Conservation (phyloP, 2,329 filamentous ascomycete species). For the Tolypocladium endophyticum region DNA sequence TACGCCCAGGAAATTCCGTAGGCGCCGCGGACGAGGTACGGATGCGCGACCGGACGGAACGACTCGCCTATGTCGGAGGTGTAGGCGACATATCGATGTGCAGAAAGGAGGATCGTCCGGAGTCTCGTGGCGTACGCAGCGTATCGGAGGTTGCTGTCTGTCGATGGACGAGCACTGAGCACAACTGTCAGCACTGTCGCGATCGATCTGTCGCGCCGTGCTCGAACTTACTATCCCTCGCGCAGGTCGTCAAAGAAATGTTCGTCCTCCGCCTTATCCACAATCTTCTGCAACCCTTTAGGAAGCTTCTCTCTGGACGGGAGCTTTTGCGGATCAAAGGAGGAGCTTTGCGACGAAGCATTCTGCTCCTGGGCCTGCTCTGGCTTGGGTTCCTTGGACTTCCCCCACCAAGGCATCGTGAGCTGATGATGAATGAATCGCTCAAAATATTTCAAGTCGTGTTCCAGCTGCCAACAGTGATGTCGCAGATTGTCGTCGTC, state of each 20-base stretch:
- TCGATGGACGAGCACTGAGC: slow-evolving; percentile 53
- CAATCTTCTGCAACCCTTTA: slow-evolving; percentile 42
- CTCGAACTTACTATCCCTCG: slow-evolving; percentile 59
- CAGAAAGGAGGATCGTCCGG: slow-evolving; percentile 77
- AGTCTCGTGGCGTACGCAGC: slow-evolving; percentile 82
- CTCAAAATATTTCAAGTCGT: not conserved
- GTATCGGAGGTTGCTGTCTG: slow-evolving; percentile 78
- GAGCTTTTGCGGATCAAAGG: slow-evolving; percentile 36
- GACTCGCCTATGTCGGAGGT: slow-evolving; percentile 95
- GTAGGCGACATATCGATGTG: slow-evolving; percentile 94
- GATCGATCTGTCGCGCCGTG: slow-evolving; percentile 1
- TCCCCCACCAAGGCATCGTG: slow-evolving; percentile 33
- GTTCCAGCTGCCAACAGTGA: too few relatives aligned
- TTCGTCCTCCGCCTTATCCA: slow-evolving; percentile 49
- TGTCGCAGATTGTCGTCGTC: not conserved
- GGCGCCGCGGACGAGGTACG: slow-evolving; percentile 66
- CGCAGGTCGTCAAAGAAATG: slow-evolving; percentile 71
- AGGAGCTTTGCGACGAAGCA: slow-evolving; percentile 10
- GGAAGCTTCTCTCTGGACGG: slow-evolving; percentile 42
- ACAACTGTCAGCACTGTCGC: slow-evolving; percentile 6
- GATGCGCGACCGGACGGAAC: slow-evolving; percentile 87
- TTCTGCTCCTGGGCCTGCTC: slow-evolving; percentile 15
- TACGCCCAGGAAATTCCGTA: slow-evolving; percentile 93
- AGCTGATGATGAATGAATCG: not conserved
- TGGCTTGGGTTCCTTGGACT: slow-evolving; percentile 22